Percentiles rank a stretch among this genome's conserved stretches.
phyloP scores from a whole-genome alignment of 208 protist genomes.

The Lotmaria passim region DNA sequence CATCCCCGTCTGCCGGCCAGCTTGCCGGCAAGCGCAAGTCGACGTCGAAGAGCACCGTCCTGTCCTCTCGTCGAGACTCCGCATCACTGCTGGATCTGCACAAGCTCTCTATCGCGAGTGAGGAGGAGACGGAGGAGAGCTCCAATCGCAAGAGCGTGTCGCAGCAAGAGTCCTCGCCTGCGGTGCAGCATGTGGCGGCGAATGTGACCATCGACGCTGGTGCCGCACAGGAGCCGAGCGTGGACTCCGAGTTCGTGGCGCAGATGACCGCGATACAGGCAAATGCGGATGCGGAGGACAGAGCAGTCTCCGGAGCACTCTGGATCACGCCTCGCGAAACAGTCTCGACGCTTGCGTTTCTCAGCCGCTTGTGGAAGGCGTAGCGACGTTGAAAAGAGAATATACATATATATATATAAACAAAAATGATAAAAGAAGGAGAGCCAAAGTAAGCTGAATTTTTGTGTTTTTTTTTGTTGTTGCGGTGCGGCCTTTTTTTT shows the following conservation, averaged over 20 bases:
- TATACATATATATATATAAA: background rate
- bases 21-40: background rate
- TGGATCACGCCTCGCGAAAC: constrained; percentile 14
- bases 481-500: background rate
- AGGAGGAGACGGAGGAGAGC: background rate
- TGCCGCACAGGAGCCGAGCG: background rate
- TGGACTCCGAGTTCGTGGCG: background rate
- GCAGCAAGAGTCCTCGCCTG: background rate
- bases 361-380: constrained; percentile 11
- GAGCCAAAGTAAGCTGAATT: too few species aligned
- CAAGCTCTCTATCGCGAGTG: background rate
- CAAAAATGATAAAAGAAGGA: too few species aligned
- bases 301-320: background rate
- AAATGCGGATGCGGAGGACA: constrained; percentile 8
- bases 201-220: too few species aligned
- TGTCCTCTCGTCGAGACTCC: background rate
- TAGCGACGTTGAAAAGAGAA: background rate
- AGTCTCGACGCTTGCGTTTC: constrained; percentile 5
- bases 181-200: constrained; percentile 9
- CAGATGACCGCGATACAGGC: constrained; percentile 8
- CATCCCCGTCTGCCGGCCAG: background rate
- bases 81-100: background rate
- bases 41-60: constrained; percentile 3
- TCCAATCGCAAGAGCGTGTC: background rate
- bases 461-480: too few species aligned